These are phyloP conservation scores for Thraustotheca clavata DNA, from an alignment of 352 stramenopile genomes.

Conservation along the genomic window DNA sequence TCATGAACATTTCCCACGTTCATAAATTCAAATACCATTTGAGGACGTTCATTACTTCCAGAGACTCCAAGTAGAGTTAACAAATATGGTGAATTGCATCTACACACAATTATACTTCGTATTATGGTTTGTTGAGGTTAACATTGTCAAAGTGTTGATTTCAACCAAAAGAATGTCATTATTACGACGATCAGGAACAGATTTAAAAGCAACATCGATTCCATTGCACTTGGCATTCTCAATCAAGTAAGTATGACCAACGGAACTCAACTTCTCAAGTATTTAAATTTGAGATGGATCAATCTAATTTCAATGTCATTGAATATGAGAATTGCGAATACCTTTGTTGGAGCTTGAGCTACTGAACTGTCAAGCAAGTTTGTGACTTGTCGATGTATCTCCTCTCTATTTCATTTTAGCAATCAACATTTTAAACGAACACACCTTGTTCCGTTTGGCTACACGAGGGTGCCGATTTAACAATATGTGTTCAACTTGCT, in stretches of 20 bases:
- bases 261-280: not conserved
- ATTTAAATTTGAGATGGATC: not conserved
- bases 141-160: not conserved
- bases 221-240: not conserved
- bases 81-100: conserved; percentile 5
- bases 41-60: not conserved
- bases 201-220: not conserved
- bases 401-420: not conserved
- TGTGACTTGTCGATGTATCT: not conserved
- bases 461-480: not conserved
- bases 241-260: not conserved
- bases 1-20: not conserved
- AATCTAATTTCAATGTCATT: not conserved
- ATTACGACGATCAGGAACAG: not conserved
- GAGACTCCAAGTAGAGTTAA: not conserved
- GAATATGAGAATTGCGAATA: not conserved
- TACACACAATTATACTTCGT: too few relatives aligned
- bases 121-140: too few relatives aligned
- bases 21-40: not conserved
- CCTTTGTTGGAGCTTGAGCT: not conserved
- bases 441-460: not conserved
- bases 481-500: not conserved
- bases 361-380: not conserved
- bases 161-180: not conserved
- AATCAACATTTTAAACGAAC: not conserved